Conservation (phyloP, 225 moss, liverwort and hornwort species). For the Climacium dendroides region DNA sequence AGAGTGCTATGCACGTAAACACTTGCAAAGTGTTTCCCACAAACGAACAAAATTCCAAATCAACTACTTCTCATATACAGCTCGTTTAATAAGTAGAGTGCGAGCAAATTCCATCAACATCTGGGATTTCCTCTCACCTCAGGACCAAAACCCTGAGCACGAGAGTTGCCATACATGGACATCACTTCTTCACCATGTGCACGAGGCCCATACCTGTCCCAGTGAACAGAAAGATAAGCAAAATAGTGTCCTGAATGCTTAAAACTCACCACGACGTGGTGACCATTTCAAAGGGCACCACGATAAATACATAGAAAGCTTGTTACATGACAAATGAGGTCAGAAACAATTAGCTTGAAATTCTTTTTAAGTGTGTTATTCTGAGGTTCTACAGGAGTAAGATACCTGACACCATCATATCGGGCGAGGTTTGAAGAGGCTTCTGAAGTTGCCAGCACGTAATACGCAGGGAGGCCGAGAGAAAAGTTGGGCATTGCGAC, state of each 20-base stretch:
- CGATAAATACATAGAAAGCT: not conserved
- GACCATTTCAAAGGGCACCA: not conserved
- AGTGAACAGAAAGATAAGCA: not conserved
- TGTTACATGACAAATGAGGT: not conserved
- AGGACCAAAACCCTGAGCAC: constrained; percentile 72
- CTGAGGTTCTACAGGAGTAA: not conserved
- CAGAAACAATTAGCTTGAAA: not conserved
- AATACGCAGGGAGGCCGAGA: constrained; percentile 79
- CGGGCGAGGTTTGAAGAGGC: constrained; percentile 93
- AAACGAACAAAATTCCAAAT: not conserved
- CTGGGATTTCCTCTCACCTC: constrained; percentile 31
- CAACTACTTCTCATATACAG: not conserved
- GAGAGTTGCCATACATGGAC: constrained; percentile 76
- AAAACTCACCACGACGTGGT: not conserved
- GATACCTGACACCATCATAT: constrained; percentile 81
- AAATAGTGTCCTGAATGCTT: not conserved
- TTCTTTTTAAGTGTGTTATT: not conserved
- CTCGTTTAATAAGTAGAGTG: not conserved
- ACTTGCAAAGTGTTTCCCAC: not conserved
- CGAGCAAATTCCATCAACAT: not conserved
- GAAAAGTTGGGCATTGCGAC: constrained; percentile 62
- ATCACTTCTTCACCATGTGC: constrained; percentile 66
- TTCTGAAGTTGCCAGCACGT: constrained; percentile 78
- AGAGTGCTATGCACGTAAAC: not conserved
- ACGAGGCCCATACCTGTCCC: constrained; percentile 66